Conservation (phyloP, 768 basidiomycete species). For the Cyclocybe cylindracea region DNA sequence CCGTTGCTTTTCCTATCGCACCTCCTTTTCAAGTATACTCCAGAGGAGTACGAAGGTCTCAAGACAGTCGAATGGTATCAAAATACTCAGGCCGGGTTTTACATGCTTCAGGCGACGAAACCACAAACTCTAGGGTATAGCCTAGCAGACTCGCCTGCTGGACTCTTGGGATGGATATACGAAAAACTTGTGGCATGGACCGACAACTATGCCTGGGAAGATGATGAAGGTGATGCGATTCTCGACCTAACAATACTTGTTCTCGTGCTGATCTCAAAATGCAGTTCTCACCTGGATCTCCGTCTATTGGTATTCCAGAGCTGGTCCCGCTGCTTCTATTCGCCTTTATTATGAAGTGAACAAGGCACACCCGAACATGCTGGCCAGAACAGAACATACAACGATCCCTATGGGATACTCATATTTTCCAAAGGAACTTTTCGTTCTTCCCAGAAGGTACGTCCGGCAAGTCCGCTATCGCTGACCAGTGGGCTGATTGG, state of each 20-base stretch:
- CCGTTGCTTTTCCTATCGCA: slow-evolving; percentile 27
- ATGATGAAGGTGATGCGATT: slow-evolving; percentile 47
- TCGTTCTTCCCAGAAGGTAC: slow-evolving; percentile 22
- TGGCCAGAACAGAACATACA: not conserved
- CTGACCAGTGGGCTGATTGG: slow-evolving; percentile 9
- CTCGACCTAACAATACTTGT: not conserved
- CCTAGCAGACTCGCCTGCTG: slow-evolving; percentile 58
- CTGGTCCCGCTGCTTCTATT: slow-evolving; percentile 56
- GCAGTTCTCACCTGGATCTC: slow-evolving; percentile 63
- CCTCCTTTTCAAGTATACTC: slow-evolving; percentile 27
- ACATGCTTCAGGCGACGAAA: slow-evolving; percentile 40
- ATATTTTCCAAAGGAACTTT: slow-evolving; percentile 47
- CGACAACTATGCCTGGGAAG: slow-evolving; percentile 20
- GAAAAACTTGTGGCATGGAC: slow-evolving; percentile 12
- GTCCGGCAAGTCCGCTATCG: not conserved
- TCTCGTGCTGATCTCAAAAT: not conserved
- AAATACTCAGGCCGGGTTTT: slow-evolving; percentile 36
- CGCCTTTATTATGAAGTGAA: slow-evolving; percentile 57
- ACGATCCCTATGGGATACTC: slow-evolving; percentile 49
- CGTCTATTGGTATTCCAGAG: slow-evolving; percentile 59
- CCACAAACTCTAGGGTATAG: slow-evolving; percentile 57
- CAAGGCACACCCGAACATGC: not conserved
- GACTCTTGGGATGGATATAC: slow-evolving; percentile 45
- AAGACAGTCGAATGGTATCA: slow-evolving; percentile 28
- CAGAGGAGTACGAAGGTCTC: slow-evolving; percentile 34